Base-by-base conservation (phyloP, 306 rosid genomes). In the Trichosanthes truncata region DNA sequence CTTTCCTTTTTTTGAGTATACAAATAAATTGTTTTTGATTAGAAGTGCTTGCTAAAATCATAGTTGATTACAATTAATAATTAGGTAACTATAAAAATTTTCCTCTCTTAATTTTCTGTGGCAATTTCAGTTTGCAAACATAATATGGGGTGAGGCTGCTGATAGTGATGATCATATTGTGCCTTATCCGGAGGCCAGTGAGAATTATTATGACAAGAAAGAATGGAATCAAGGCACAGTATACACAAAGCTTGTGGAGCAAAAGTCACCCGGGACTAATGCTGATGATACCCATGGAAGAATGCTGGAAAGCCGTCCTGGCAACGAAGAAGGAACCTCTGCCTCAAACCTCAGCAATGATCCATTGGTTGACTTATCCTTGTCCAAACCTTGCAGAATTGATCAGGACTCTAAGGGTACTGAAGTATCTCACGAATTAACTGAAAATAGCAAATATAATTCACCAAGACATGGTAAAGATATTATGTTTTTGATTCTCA, bases 91-190 rank as follows among this genome's bases (percentile, higher is more conserved):
- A 25, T 5, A 13, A 48, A 3, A 45, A 13, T 26, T 9, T 61
- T 38, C 25, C 18, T 29, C 7, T 59, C 23, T 23, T 26, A 40
- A 25, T 68, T 68, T 46, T 46, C 46, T 46, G 31, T 71, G 80
- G 56, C 40, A 41, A 76, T 87, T 84, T 88, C 99, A 93, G 99
- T 91, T 95, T 69, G 87, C 88, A 23, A 90, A 91, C 86, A 93
- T 95, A 90, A 83, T 95, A 93, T 93, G 97, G 97, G 96, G 85
- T 81, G 97, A 92, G 87, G 87, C 84, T 69, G 84, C 80, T 63
- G 97, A 89, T 82, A 87, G 79, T 77, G 93, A 89, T 87, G 99
- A 93, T 81, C 97, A 95, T 85, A 91, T 93, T 86, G 97, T 93
- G 86, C 99, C 97, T 67, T 91, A 87, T 82, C 86, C 87, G 0